Percentiles rank a stretch among this genome's conserved stretches.
Conservation (phyloP, 345 rosid species). For the Acer negundo region DNA sequence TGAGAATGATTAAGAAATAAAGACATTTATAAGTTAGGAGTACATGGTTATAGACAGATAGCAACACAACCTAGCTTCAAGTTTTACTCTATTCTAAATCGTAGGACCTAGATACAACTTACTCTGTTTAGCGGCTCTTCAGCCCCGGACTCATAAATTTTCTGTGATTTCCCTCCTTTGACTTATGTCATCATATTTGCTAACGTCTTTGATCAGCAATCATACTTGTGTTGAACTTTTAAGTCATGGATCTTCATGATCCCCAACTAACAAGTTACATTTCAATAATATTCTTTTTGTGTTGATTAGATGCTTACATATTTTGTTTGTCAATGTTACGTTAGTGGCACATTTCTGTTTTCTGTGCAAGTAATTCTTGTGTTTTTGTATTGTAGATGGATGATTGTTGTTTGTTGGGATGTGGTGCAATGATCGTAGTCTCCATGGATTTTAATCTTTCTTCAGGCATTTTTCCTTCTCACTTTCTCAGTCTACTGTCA, state of each 20-base stretch:
- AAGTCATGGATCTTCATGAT: neutral
- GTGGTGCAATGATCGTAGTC: slow-evolving; percentile 25
- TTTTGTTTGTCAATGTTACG: neutral
- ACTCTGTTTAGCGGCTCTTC: neutral
- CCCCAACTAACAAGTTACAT: neutral
- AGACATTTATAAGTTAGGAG: neutral
- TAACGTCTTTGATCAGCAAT: slow-evolving; percentile 1
- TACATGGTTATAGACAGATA: neutral
- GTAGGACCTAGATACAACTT: neutral
- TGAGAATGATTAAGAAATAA: neutral
- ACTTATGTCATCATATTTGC: no score
- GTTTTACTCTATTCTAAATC: neutral
- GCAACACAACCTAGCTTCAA: neutral
- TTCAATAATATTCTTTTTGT: neutral
- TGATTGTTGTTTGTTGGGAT: slow-evolving; percentile 42
- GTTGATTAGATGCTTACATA: neutral
- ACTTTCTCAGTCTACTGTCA: slow-evolving; percentile 10
- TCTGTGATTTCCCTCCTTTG: neutral
- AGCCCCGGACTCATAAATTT: neutral
- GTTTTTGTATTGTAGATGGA: slow-evolving; percentile 60
- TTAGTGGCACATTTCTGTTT: slow-evolving; percentile 15
- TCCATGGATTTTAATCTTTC: slow-evolving; percentile 24
- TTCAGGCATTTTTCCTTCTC: slow-evolving; percentile 15
- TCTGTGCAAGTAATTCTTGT: slow-evolving; percentile 19
- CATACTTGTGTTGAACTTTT: neutral